Percentiles rank a stretch among this genome's conserved stretches.
These are phyloP conservation scores for Vitis labrusca DNA, from an alignment of 164 flowering plant genomes.

Conservation along the genomic window DNA sequence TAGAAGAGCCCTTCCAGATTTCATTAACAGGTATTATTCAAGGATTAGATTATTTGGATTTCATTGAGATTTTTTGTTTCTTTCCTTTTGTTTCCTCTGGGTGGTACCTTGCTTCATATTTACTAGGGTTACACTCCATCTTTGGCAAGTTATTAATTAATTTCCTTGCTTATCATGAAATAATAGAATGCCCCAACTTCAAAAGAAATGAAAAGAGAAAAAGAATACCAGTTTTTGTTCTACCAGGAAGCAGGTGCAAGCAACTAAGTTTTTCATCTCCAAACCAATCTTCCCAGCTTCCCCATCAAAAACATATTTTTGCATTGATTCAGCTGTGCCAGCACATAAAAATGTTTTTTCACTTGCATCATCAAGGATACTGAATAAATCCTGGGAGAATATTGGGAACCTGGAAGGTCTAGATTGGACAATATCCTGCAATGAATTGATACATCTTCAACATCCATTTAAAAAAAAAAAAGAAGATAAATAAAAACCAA, in stretches of 20 bases:
- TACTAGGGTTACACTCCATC: too few species aligned
- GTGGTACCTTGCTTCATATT: too few species aligned
- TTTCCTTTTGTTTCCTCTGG: too few species aligned
- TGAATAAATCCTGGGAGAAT: conserved; percentile 64
- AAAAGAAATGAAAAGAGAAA: neutral
- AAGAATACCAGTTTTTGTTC: conserved; percentile 77
- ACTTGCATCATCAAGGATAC: conserved; percentile 86
- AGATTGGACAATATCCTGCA: conserved; percentile 76
- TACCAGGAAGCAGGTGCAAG: conserved; percentile 76
- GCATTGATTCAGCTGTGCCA: conserved; percentile 70
- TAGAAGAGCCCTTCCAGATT: too few species aligned
- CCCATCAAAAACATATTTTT: conserved; percentile 78
- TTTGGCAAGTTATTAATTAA: too few species aligned
- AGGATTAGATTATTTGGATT: too few species aligned
- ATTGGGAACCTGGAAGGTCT: conserved; percentile 63
- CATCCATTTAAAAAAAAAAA: neutral
- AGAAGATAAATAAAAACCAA: neutral
- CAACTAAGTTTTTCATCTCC: conserved; percentile 76
- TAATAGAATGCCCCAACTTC: neutral
- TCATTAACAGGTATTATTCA: too few species aligned
- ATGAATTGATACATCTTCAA: conserved; percentile 8
- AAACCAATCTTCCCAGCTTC: conserved; percentile 74
- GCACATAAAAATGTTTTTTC: conserved; percentile 82
- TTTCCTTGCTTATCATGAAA: neutral
- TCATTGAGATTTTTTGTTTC: too few species aligned